Evolutionary conservation across 2,329 filamentous ascomycete species (phyloP), one percentile per base, ranked within the genome.

Genomic region (Xylariaceae sp.): DNA sequence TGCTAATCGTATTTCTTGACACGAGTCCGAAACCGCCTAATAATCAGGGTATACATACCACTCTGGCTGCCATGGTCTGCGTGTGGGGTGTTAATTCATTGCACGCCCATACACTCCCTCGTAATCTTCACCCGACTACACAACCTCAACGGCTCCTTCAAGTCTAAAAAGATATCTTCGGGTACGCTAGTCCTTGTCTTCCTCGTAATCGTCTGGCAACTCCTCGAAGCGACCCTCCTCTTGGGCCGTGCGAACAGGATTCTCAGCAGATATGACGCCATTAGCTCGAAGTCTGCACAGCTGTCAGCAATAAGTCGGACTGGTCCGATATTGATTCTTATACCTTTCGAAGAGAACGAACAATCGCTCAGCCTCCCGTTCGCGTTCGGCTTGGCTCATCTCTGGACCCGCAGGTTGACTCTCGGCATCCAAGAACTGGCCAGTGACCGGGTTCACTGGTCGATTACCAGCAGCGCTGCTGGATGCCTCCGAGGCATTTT

Each of bases 351-450:
- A 95, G 3, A 95, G 64, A 10, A 94, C 87, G 61, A 93, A 95
- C 1, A 95, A 60, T 36, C 78, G 75, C 59, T 95, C 90, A 0
- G 89, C 90, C 54, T 98, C 92, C 37, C 84, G 70, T 57, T 94
- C 85, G 58, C 90, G 95, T 63, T 96, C 90, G 44, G 89, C 88
- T 29, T 84, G 68, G 0, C 83, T 92, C 90, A 96, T 94, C 31
- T 83, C 76, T 2, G 77, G 76, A 9, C 66, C 58, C 4, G 76
- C 62, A 5, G 75, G 64, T 5, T 65, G 60, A 34, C 67, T 70
- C 57, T 90, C 83, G 23, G 67, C 69, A 44, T 87, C 80, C 32
- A 86, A 52, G 43, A 81, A 78, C 57, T 95, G 89, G 1, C 89
- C 89, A 1, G 89, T 95, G 19, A 95, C 76, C 0, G 89, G 87